A percentile compares a stretch with the other conserved stretches of the same genome.
phyloP scores from a whole-genome alignment of 2,329 filamentous ascomycete species.

The Alternaria arbusti region DNA sequence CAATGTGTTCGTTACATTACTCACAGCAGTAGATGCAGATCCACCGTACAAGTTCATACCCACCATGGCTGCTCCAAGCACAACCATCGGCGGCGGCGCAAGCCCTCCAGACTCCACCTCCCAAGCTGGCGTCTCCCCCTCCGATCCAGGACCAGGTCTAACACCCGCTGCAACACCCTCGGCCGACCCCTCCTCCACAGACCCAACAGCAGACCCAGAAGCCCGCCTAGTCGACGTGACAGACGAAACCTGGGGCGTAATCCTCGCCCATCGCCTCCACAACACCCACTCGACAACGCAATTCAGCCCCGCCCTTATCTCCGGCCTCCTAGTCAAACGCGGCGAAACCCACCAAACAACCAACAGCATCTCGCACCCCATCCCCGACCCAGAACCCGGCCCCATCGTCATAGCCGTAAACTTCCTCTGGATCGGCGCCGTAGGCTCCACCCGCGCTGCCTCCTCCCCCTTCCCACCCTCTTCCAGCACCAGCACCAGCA shows the following conservation, averaged over 20 bases:
- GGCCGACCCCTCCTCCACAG: slow-evolving; percentile 54
- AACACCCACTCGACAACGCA: slow-evolving; percentile 45
- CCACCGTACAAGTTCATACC: slow-evolving; percentile 70
- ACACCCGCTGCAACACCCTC: slow-evolving; percentile 73
- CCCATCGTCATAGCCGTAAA: slow-evolving; percentile 51
- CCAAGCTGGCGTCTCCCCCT: slow-evolving; percentile 41
- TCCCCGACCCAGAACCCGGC: slow-evolving; percentile 33
- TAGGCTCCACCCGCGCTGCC: slow-evolving; percentile 45
- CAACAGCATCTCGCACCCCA: slow-evolving; percentile 18
- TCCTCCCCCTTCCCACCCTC: slow-evolving; percentile 30
- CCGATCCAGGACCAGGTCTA: slow-evolving; percentile 45
- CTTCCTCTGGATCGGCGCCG: slow-evolving; percentile 55
- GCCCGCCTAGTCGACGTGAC: slow-evolving; percentile 73
- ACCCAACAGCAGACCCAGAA: slow-evolving; percentile 62
- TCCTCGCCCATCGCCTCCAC: slow-evolving; percentile 66
- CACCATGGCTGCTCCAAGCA: slow-evolving; percentile 30
- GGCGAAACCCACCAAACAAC: slow-evolving; percentile 25
- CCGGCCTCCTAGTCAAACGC: slow-evolving; percentile 54
- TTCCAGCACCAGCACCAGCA: neutral
- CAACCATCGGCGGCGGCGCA: slow-evolving; percentile 21
- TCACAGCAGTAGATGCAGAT: slow-evolving; percentile 69
- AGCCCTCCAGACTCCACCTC: slow-evolving; percentile 41
- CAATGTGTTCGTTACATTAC: slow-evolving; percentile 57
- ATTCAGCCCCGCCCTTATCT: slow-evolving; percentile 49
- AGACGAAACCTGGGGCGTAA: slow-evolving; percentile 77